Conservation (phyloP, 768 basidiomycete species). For the Pleurotus citrinopileatus region DNA sequence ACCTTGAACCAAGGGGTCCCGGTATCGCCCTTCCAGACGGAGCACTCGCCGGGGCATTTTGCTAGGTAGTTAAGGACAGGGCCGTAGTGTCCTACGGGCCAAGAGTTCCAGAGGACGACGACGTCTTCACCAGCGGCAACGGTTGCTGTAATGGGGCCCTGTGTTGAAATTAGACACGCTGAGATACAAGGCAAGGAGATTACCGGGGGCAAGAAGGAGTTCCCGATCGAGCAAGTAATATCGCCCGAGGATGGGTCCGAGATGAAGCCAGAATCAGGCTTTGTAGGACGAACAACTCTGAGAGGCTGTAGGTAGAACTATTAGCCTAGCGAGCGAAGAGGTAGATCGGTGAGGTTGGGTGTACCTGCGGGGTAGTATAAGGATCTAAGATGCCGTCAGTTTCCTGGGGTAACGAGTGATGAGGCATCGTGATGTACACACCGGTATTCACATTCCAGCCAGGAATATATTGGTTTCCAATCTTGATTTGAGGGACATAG, state of each 20-base stretch:
- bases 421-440: conserved; percentile 1
- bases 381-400: conserved; percentile 19
- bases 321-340: not conserved
- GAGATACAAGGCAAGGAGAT: conserved; percentile 4
- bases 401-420: not conserved
- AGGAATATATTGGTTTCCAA: conserved; percentile 27
- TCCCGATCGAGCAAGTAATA: conserved; percentile 37
- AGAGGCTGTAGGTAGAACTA: conserved; percentile 22
- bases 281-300: conserved; percentile 31
- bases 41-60: conserved; percentile 33
- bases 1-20: conserved; percentile 40
- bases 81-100: conserved; percentile 36
- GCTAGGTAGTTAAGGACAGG: conserved; percentile 41
- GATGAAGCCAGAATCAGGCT: conserved; percentile 34
- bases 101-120: conserved; percentile 34
- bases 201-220: conserved; percentile 32
- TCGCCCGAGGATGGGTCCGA: conserved; percentile 26
- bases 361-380: conserved; percentile 31
- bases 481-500: conserved; percentile 31
- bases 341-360: not conserved
- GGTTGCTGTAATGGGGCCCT: conserved; percentile 32
- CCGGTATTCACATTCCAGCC: conserved; percentile 34
- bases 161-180: conserved; percentile 14
- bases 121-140: conserved; percentile 34
- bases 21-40: conserved; percentile 31